These are phyloP conservation scores for Trametes cubensis DNA, from an alignment of 768 basidiomycete species.

Conservation along the genomic window DNA sequence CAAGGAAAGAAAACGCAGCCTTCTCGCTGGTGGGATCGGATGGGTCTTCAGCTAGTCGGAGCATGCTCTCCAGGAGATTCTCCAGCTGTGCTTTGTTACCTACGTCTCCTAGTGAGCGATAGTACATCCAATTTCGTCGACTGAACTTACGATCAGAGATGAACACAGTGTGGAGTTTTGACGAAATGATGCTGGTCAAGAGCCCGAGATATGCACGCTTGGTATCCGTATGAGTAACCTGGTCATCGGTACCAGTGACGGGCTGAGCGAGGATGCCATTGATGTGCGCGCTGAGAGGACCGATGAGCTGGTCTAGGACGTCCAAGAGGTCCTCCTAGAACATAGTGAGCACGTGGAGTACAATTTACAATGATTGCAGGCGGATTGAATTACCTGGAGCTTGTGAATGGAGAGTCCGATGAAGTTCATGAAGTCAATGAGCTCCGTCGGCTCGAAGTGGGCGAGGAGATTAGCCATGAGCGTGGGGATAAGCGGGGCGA, in stretches of 20 bases:
- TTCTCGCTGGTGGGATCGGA: constrained; percentile 79
- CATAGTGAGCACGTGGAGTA: background rate
- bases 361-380: background rate
- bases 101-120: constrained; percentile 21
- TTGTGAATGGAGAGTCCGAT: constrained; percentile 89
- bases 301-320: constrained; percentile 88
- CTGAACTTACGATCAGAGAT: constrained; percentile 77
- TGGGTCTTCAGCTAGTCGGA: constrained; percentile 70
- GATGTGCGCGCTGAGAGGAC: constrained; percentile 84
- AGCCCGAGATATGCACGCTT: constrained; percentile 88
- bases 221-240: constrained; percentile 73
- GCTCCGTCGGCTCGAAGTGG: constrained; percentile 89
- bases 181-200: constrained; percentile 76
- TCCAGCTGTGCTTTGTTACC: constrained; percentile 75
- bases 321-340: constrained; percentile 78
- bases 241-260: constrained; percentile 85
- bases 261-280: constrained; percentile 79
- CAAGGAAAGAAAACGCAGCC: constrained; percentile 78
- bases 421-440: constrained; percentile 96
- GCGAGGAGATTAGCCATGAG: constrained; percentile 90
- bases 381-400: constrained; percentile 62
- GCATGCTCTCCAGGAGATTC: constrained; percentile 72
- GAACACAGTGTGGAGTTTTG: constrained; percentile 83
- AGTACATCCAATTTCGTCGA: background rate
- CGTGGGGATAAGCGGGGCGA: constrained; percentile 84